Evolutionary conservation across 371 early-diverging fungal genomes (phyloP).

Genomic region (Batkoa obscura): DNA sequence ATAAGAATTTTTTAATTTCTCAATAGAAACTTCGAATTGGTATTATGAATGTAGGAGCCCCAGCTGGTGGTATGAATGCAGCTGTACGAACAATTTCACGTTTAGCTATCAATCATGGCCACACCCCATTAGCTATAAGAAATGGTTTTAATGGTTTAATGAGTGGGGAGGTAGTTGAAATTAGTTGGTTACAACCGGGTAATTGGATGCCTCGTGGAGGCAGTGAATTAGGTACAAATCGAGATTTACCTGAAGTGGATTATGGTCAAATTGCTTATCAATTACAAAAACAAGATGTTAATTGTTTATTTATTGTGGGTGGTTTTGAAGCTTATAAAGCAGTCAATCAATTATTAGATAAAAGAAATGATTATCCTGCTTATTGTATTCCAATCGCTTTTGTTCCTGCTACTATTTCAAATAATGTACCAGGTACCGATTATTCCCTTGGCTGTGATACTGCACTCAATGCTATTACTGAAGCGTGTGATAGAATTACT

Average conservation of each 20-base stretch:
- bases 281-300: constrained; percentile 74
- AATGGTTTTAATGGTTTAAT: constrained; percentile 94
- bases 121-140: constrained; percentile 62
- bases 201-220: constrained; percentile 88
- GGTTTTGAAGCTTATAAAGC: constrained; percentile 88
- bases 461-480: constrained; percentile 89
- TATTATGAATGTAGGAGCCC: constrained; percentile 87
- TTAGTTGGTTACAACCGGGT: constrained; percentile 72
- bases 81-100: constrained; percentile 84
- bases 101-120: constrained; percentile 67
- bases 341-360: constrained; percentile 41
- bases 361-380: constrained; percentile 56
- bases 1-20: background rate
- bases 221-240: constrained; percentile 88
- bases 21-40: constrained; percentile 57
- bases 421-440: constrained; percentile 98
- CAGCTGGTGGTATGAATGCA: constrained; percentile 97
- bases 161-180: constrained; percentile 46
- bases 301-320: constrained; percentile 73
- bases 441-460: constrained; percentile 95
- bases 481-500: constrained; percentile 84
- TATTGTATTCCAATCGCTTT: constrained; percentile 86
- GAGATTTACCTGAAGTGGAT: constrained; percentile 62
- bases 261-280: constrained; percentile 77
- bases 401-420: constrained; percentile 92